Percentiles rank a stretch among this genome's conserved stretches.
Conservation (phyloP, 352 stramenopile genomes). For the Stramenopiles sp. region DNA sequence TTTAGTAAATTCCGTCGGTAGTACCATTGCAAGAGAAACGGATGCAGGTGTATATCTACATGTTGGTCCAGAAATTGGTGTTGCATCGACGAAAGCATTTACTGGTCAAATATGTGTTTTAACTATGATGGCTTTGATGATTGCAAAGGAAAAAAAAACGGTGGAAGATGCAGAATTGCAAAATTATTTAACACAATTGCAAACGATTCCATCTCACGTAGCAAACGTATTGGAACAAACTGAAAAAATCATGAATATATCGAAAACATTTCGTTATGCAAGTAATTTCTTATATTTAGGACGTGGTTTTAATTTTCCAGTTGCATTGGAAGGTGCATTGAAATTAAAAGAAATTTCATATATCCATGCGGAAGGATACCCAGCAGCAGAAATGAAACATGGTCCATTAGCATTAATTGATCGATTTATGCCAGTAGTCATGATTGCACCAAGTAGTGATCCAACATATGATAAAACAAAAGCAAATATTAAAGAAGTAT, state of each 20-base stretch:
- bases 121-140: slow-evolving; percentile 19
- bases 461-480: slow-evolving; percentile 24
- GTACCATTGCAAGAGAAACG: slow-evolving; percentile 75
- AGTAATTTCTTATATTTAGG: slow-evolving; percentile 20
- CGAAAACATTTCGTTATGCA: slow-evolving; percentile 21
- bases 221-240: slow-evolving; percentile 17
- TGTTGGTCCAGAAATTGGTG: slow-evolving; percentile 86
- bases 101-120: slow-evolving; percentile 72
- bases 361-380: slow-evolving; percentile 91
- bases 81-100: slow-evolving; percentile 96
- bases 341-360: slow-evolving; percentile 99
- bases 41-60: slow-evolving; percentile 92
- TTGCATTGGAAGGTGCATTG: slow-evolving; percentile 85
- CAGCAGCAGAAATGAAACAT: slow-evolving; percentile 90
- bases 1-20: slow-evolving; percentile 90
- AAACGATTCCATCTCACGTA: slow-evolving; percentile 16
- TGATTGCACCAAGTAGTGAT: slow-evolving; percentile 20
- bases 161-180: slow-evolving; percentile 13
- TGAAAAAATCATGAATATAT: slow-evolving; percentile 17
- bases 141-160: slow-evolving; percentile 14
- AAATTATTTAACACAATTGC: neutral
- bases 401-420: slow-evolving; percentile 97
- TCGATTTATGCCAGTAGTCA: slow-evolving; percentile 29
- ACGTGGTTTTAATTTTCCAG: slow-evolving; percentile 38
- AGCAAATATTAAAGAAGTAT: slow-evolving; percentile 56